phyloP scores from a whole-genome alignment of 2,329 filamentous ascomycete genomes.

The Pseudogymnoascus sp. region DNA sequence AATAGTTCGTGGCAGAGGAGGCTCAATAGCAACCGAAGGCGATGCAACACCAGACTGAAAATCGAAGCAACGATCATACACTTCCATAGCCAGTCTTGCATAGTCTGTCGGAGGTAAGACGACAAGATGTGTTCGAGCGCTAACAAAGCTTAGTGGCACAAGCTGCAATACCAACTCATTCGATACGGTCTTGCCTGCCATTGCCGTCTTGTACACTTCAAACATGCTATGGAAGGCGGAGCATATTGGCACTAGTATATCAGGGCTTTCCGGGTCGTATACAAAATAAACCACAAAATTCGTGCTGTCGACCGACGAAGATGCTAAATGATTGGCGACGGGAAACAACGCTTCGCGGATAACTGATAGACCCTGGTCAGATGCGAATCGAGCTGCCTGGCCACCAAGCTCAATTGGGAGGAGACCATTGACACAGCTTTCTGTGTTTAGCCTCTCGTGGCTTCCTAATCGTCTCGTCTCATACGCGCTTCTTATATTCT shows the following conservation, averaged over 20 bases:
- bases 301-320: constrained; percentile 31
- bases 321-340: constrained; percentile 27
- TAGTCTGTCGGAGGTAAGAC: constrained; percentile 56
- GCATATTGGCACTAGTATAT: constrained; percentile 62
- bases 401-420: constrained; percentile 29
- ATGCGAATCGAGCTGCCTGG: constrained; percentile 26
- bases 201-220: constrained; percentile 50
- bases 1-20: constrained; percentile 60
- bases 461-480: constrained; percentile 66
- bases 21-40: constrained; percentile 66
- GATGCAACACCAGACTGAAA: constrained; percentile 52
- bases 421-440: constrained; percentile 30
- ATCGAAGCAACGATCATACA: constrained; percentile 66
- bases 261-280: constrained; percentile 57
- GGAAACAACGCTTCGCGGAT: constrained; percentile 23
- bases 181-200: constrained; percentile 40
- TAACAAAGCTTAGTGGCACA: constrained; percentile 60
- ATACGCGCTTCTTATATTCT: constrained; percentile 62
- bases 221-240: constrained; percentile 67
- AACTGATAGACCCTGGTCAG: constrained; percentile 9
- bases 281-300: constrained; percentile 73
- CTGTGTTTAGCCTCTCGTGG: constrained; percentile 41
- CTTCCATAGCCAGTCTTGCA: constrained; percentile 59
- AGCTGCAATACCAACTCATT: constrained; percentile 74
- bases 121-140: constrained; percentile 54